Conservation (phyloP, 305 asterid species). For the Fraxinus sp. region DNA sequence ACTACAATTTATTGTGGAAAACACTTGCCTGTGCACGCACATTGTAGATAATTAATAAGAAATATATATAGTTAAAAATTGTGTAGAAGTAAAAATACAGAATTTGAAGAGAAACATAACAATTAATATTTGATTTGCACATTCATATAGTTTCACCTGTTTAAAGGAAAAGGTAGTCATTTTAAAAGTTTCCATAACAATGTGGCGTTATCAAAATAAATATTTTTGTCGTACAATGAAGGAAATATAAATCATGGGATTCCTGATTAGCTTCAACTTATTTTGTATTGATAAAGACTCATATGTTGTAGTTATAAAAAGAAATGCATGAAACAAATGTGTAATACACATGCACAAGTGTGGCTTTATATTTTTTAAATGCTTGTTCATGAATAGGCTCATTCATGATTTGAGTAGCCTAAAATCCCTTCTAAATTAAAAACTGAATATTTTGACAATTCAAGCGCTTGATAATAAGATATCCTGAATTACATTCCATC, state of each 20-base stretch:
- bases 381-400: constrained; percentile 94
- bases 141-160: constrained; percentile 24
- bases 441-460: constrained; percentile 75
- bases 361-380: not conserved
- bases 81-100: not conserved
- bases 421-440: constrained; percentile 73
- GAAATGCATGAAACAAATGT: not conserved
- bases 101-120: not conserved
- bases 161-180: too few relatives aligned
- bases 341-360: not conserved
- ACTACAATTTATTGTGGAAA: not conserved
- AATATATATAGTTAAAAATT: not conserved
- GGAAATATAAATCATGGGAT: not conserved
- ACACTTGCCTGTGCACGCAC: not conserved
- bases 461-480: constrained; percentile 86
- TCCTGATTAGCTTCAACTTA: too few relatives aligned
- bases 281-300: not conserved
- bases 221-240: too few relatives aligned
- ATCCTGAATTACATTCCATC: constrained; percentile 53
- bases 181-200: too few relatives aligned
- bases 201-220: too few relatives aligned
- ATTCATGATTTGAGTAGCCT: constrained; percentile 98
- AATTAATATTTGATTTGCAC: not conserved
- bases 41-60: not conserved
- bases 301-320: too few relatives aligned